Evolutionary conservation across 306 rosid genomes (phyloP), one percentile per base, ranked within the genome.

Genomic region (Ceratonia siliqua): DNA sequence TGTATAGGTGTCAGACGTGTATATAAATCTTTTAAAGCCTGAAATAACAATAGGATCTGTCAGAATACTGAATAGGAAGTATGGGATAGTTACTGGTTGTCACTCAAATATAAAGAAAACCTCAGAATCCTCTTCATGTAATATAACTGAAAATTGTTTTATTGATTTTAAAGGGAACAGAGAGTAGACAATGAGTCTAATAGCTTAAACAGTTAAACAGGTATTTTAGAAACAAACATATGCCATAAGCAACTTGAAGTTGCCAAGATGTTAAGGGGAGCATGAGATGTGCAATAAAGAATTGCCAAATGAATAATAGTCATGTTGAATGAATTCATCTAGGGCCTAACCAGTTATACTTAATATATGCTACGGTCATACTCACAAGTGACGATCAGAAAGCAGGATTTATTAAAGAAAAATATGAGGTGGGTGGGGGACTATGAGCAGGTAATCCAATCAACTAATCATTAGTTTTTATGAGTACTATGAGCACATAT

Each of bases 1-100:
- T 95, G 98, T 70, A 89, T 89, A 53, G 99, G 99, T 67, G 92
- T 82, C 72, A 92, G 83, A 81, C 50, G 89, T 0, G 82, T 76
- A 68, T 92, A 92, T 49, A 95, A 84, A 74, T 86, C 90, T 87
- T 81, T 82, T 53, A 90, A 75, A 78, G 93, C 93, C 99, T 95
- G 97, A 76, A 79, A 68, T 70, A 69, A 68, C 76, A 74, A 82
- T 7, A 11, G 32, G 28, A 74, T 66, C 5, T 20, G 75, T 66
- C 68, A 59, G 46, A 39, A 58, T 38, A 46, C 6, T 61, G 66
- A 10, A 54, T 20, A 41, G 57, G 71, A 78, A 61, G 45, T 43
- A 65, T 72, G 55, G 42, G 70, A 70, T 13, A 17, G 28, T 57
- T 24, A 8, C 24, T 39, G 49, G 25, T 14, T 39, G 54, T 58